Evolutionary conservation across 306 rosid genomes (phyloP).

Genomic region (Casuarina glauca): DNA sequence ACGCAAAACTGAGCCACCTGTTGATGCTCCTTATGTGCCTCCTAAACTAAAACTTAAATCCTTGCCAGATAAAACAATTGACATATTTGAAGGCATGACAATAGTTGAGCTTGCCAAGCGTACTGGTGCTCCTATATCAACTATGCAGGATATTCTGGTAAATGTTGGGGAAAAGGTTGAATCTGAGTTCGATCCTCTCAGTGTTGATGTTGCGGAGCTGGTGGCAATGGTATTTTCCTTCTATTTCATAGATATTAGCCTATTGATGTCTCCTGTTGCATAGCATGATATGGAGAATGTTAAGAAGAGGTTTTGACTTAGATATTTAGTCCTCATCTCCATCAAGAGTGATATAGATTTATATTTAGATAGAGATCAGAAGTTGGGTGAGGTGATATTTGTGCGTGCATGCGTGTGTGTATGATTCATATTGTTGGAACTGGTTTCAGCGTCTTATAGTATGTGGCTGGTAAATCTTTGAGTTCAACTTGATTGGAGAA

Average conservation of each 20-base stretch:
- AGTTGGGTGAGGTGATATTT: no score
- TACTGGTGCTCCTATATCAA: constrained; percentile 56
- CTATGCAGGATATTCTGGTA: constrained; percentile 65
- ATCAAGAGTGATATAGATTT: no score
- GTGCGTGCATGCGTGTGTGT: background rate
- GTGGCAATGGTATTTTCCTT: constrained; percentile 71
- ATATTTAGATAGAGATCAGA: no score
- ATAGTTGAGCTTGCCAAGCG: constrained; percentile 80
- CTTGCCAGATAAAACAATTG: constrained; percentile 59
- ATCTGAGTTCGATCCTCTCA: constrained; percentile 85
- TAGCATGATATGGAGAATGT: background rate
- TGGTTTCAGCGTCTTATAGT: background rate
- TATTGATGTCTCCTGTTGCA: constrained; percentile 6
- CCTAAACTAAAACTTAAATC: constrained; percentile 51
- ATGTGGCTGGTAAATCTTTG: constrained; percentile 17
- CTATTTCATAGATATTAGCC: constrained; percentile 18
- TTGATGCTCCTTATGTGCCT: constrained; percentile 74
- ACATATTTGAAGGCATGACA: constrained; percentile 93
- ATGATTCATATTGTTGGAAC: background rate
- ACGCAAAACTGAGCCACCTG: constrained; percentile 62
- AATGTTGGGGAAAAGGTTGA: constrained; percentile 80
- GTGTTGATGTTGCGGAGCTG: constrained; percentile 74
- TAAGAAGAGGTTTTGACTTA: background rate
- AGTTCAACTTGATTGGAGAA: background rate
- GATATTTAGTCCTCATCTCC: no score